phyloP scores from a whole-genome alignment of 495 filamentous ascomycete genomes.

The Lophiostoma macrostomum region DNA sequence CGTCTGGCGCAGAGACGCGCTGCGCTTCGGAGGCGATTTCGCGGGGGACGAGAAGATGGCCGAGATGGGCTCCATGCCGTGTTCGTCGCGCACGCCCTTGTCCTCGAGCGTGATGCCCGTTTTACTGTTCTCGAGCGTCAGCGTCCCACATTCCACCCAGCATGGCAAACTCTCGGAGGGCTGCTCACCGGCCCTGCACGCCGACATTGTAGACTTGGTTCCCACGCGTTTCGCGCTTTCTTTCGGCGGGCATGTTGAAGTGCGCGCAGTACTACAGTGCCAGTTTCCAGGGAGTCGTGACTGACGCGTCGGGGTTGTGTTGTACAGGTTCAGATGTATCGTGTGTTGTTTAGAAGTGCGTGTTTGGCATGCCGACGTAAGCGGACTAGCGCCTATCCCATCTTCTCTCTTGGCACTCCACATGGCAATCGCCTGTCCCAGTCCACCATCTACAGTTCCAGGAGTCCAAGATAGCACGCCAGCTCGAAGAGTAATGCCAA shows the following conservation, averaged over 20 bases:
- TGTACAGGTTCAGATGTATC: too few relatives aligned
- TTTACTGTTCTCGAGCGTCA: slow-evolving; percentile 50
- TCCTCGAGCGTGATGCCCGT: slow-evolving; percentile 83
- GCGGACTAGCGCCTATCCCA: too few relatives aligned
- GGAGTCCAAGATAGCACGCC: too few relatives aligned
- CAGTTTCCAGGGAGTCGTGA: neutral
- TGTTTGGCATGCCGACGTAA: too few relatives aligned
- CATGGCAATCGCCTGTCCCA: too few relatives aligned
- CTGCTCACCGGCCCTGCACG: slow-evolving; percentile 62
- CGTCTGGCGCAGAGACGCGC: slow-evolving; percentile 39
- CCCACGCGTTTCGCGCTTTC: slow-evolving; percentile 43
- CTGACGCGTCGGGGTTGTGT: slow-evolving; percentile 21
- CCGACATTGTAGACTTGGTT: slow-evolving; percentile 64
- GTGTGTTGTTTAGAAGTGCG: too few relatives aligned
- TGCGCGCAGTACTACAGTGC: neutral
- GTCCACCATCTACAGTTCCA: too few relatives aligned
- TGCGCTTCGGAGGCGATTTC: slow-evolving; percentile 51
- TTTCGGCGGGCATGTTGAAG: slow-evolving; percentile 12
- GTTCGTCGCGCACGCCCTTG: slow-evolving; percentile 76
- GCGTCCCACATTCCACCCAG: slow-evolving; percentile 2
- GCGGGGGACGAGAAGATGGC: slow-evolving; percentile 85
- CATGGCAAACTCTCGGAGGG: too few relatives aligned
- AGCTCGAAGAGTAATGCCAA: too few relatives aligned
- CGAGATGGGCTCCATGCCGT: slow-evolving; percentile 85
- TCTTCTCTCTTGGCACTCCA: too few relatives aligned